Conservation (phyloP, 129 eudicot species). For the carrot (Daucus carota) region DH1_v3.0 NC_030383.2:57871001-57871500, state of each 20-base stretch:
- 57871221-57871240: background rate
- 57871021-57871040: too few relatives aligned
- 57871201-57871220: too few relatives aligned
- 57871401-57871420: background rate
- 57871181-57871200: too few relatives aligned
- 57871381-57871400: background rate
- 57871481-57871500: too few relatives aligned
- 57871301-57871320: background rate
- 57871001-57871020: too few relatives aligned
- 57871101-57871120: too few relatives aligned
- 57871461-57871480: background rate
- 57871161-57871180: too few relatives aligned
- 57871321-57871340: background rate
- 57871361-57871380: background rate
- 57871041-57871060: too few relatives aligned
- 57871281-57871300: background rate
- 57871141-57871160: too few relatives aligned
- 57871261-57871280: conserved; percentile 9
- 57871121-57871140: too few relatives aligned
- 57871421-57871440: background rate
- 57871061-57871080: too few relatives aligned
- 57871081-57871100: too few relatives aligned
- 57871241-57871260: conserved; percentile 10
- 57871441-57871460: background rate
- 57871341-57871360: background rate